Evolutionary conservation across 495 filamentous ascomycete genomes (phyloP).

Genomic region (Hypoxylon crocopeplum): DNA sequence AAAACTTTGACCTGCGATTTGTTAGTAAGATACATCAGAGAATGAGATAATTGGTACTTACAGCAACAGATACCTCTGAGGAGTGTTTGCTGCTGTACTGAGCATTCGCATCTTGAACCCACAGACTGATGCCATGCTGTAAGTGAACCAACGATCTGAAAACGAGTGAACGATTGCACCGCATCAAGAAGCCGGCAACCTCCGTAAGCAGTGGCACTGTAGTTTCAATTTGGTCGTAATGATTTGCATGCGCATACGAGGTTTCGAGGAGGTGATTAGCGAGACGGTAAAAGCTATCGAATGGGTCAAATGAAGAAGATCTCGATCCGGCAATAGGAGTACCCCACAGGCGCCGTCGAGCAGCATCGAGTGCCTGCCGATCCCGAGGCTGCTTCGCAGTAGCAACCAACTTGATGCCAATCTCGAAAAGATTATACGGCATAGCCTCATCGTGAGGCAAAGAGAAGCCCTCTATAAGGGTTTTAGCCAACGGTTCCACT

Average conservation of each 20-base stretch:
- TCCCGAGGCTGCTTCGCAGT: conserved; percentile 56
- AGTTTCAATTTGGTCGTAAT: conserved; percentile 32
- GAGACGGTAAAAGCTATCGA: conserved; percentile 65
- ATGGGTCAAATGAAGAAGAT: conserved; percentile 61
- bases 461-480: conserved; percentile 40
- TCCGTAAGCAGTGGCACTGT: conserved; percentile 42
- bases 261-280: conserved; percentile 50
- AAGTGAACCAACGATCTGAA: conserved; percentile 54
- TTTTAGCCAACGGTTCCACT: conserved; percentile 74
- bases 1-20: conserved; percentile 43
- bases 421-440: conserved; percentile 38
- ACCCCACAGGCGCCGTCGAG: conserved; percentile 66
- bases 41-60: conserved; percentile 37
- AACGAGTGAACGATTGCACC: conserved; percentile 47
- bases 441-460: neutral
- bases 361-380: conserved; percentile 64
- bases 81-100: conserved; percentile 42
- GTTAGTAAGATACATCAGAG: conserved; percentile 25
- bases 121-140: conserved; percentile 65
- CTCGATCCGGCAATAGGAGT: conserved; percentile 50
- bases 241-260: conserved; percentile 49
- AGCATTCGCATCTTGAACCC: conserved; percentile 63
- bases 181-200: conserved; percentile 44
- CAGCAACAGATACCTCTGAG: conserved; percentile 39
- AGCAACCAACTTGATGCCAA: conserved; percentile 44